Base-by-base conservation (phyloP, 768 basidiomycete genomes). In the Lyophyllum semitale region DNA sequence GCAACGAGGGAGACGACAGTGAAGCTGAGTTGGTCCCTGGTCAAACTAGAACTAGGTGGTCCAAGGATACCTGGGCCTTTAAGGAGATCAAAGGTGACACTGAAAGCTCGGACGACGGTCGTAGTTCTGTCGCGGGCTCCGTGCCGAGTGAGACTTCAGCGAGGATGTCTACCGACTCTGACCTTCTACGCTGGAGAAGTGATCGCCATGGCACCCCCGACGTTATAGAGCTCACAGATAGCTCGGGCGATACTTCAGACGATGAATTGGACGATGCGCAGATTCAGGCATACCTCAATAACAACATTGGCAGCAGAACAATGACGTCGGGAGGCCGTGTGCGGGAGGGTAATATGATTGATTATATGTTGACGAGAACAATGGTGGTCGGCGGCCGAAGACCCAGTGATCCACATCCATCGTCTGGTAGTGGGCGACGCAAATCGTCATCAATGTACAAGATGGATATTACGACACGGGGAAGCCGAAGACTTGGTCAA, bases 291-390 rank as follows among this genome's bases (percentile, higher is more conserved):
- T 75, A 75, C 55, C 59, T 77, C 29, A 53, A 64, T 26, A 65
- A 69, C 15, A 30, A 52, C 20, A 46, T 25, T 43, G 45, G 32
- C 13, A 47, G 22, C 55, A 55, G 37, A 57, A 55, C n/a, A 49
- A 43, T 41, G 51, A 48, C 13, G 38, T 53, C 60, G 17, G 44
- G 50, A 4, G 38, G 46, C 35, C n/a, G 47, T 37, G 68, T 61
- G 51, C 75, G 71, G 66, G 78, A 74, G 58, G 77, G 64, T 66
- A 83, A 75, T 62, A 65, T 88, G 48, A 87, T 91, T 44, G 85
- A 90, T 59, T 84, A 83, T 65, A 91, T 91, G 88, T 63, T 91
- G 45, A 73, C 74, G 13, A 74, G 79, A 44, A 77, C 78, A 2
- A 68, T 71, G 20, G 63, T 59, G 51, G 62, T 73, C 4, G 66